Conservation (phyloP, 2,329 filamentous ascomycete genomes). For the Cryphonectria nitschkei region DNA sequence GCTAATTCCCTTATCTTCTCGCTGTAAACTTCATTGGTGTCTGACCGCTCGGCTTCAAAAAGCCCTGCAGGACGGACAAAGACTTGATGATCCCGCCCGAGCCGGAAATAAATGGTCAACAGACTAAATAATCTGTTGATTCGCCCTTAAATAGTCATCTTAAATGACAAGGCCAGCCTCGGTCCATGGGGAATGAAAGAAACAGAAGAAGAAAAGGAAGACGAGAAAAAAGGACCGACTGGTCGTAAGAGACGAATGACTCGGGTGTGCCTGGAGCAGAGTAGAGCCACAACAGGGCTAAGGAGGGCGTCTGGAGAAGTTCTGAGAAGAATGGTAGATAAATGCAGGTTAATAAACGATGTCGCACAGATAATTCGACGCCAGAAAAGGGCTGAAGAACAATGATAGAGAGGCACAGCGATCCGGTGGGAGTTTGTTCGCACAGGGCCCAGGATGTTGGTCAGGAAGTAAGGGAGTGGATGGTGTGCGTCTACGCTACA, state of each 20-base stretch:
- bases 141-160: slow-evolving; percentile 19
- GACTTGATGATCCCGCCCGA: slow-evolving; percentile 17
- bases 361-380: background rate
- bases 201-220: background rate
- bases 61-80: slow-evolving; percentile 10
- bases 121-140: background rate
- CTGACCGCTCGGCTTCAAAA: slow-evolving; percentile 6
- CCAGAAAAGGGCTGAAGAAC: slow-evolving; percentile 9
- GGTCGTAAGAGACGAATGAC: slow-evolving; percentile 20
- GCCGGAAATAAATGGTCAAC: slow-evolving; percentile 21
- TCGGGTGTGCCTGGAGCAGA: slow-evolving; percentile 16
- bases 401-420: slow-evolving; percentile 8
- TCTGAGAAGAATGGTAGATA: slow-evolving; percentile 11
- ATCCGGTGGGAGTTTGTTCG: slow-evolving; percentile 14
- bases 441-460: slow-evolving; percentile 12
- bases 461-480: background rate
- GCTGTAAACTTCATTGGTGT: background rate
- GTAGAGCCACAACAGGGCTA: background rate
- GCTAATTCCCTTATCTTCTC: background rate
- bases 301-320: background rate
- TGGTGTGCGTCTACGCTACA: slow-evolving; percentile 1
- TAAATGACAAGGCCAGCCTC: slow-evolving; percentile 19
- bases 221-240: background rate
- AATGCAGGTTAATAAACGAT: background rate
- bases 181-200: background rate